Evolutionary conservation across 1,284 basidiomycete genomes (phyloP).

Genomic region (Ustanciosporium gigantosporum): DNA sequence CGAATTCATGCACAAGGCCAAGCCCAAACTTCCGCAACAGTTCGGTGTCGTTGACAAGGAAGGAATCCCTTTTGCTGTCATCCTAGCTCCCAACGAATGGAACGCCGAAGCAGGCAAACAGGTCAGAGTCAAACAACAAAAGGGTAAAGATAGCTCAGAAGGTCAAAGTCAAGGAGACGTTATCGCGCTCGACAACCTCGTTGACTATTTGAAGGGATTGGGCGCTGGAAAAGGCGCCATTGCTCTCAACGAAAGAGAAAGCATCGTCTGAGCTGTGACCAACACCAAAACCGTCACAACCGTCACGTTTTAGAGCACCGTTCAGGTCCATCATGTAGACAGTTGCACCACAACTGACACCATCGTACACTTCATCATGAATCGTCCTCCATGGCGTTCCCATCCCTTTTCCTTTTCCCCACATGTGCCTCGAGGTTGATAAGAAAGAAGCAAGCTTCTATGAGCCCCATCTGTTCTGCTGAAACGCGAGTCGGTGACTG

Average conservation of each 20-base stretch:
- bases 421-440: too few relatives aligned
- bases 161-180: conserved; percentile 71
- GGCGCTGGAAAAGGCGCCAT: conserved; percentile 15
- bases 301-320: too few relatives aligned
- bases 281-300: too few relatives aligned
- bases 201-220: conserved; percentile 67
- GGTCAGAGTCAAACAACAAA: conserved; percentile 90
- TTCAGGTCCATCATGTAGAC: too few relatives aligned
- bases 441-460: too few relatives aligned
- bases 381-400: too few relatives aligned
- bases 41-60: conserved; percentile 91
- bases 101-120: conserved; percentile 63
- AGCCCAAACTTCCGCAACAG: conserved; percentile 72
- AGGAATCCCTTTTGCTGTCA: conserved; percentile 85
- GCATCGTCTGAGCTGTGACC: conserved; percentile 14
- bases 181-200: conserved; percentile 66
- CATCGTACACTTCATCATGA: too few relatives aligned
- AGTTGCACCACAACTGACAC: too few relatives aligned
- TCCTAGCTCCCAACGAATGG: conserved; percentile 85
- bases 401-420: too few relatives aligned
- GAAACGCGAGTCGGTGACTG: too few relatives aligned
- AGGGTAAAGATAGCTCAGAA: conserved; percentile 68
- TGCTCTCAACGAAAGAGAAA: conserved; percentile 10
- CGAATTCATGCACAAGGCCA: conserved; percentile 90
- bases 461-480: too few relatives aligned